Percentiles rank a stretch among this genome's conserved stretches.
Evolutionary conservation across 371 early-diverging fungal species (phyloP).

Genomic region (Synchytrium microbalum): DNA sequence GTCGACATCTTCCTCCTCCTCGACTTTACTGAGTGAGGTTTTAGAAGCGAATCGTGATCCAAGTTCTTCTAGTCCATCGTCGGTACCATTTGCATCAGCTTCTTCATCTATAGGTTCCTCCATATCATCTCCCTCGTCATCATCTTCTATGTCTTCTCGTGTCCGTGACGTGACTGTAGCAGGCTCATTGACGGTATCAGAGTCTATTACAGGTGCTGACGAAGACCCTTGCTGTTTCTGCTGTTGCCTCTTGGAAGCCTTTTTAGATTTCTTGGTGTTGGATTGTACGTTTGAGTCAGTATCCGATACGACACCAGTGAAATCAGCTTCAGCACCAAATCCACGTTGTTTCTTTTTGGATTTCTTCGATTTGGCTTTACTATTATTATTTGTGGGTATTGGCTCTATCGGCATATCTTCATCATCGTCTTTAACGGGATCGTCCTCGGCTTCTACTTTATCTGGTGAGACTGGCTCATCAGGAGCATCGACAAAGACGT

Average conservation of each 20-base stretch:
- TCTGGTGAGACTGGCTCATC: neutral
- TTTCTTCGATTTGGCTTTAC: neutral
- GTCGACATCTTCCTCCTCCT: slow-evolving; percentile 8
- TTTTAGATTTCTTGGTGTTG: too few relatives aligned
- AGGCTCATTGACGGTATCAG: too few relatives aligned
- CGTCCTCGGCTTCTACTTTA: neutral
- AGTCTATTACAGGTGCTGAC: too few relatives aligned
- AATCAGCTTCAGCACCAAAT: too few relatives aligned
- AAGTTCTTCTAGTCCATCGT: too few relatives aligned
- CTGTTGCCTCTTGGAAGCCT: slow-evolving; percentile 9
- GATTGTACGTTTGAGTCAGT: too few relatives aligned
- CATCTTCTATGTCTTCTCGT: slow-evolving; percentile 4
- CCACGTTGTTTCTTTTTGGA: too few relatives aligned
- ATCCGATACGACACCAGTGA: too few relatives aligned
- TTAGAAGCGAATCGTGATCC: too few relatives aligned
- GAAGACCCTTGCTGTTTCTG: slow-evolving; percentile 8
- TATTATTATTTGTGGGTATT: neutral
- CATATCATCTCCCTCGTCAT: slow-evolving; percentile 7
- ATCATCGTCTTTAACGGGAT: slow-evolving; percentile 6
- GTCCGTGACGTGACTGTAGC: too few relatives aligned
- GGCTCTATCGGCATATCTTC: slow-evolving; percentile 3
- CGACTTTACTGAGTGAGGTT: too few relatives aligned
- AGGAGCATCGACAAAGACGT: neutral
- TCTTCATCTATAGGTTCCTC: neutral
- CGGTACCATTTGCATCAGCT: too few relatives aligned